A percentile compares a stretch with the other conserved stretches of the same genome.
Evolutionary conservation across 106 monocot species (phyloP).

Genomic region (Dendrobium huoshanense): DNA sequence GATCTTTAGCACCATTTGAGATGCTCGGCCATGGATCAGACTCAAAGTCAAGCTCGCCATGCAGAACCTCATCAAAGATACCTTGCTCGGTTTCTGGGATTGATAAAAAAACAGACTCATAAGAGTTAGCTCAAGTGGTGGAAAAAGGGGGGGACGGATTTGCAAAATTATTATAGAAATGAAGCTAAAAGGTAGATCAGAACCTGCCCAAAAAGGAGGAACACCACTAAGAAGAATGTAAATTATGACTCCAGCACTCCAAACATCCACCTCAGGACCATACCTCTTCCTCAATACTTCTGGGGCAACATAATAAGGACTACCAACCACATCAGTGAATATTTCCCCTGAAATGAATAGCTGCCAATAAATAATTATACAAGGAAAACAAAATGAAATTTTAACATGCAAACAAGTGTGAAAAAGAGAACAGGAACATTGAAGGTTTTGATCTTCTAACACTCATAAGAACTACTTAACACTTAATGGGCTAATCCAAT

Average conservation of each 20-base stretch:
- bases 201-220: conserved; percentile 29
- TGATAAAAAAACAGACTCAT: neutral
- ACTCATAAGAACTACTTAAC: neutral
- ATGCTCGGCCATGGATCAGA: conserved; percentile 28
- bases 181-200: neutral
- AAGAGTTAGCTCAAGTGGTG: neutral
- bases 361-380: conserved; percentile 3
- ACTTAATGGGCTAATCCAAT: no score
- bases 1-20: conserved; percentile 18
- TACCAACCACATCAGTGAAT: conserved; percentile 23
- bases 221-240: conserved; percentile 24
- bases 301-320: conserved; percentile 27
- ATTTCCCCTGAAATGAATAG: conserved; percentile 9
- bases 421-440: neutral
- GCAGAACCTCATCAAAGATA: conserved; percentile 21
- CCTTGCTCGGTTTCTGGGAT: conserved; percentile 14
- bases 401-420: neutral
- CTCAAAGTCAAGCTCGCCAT: conserved; percentile 18
- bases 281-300: conserved; percentile 21
- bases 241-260: conserved; percentile 26
- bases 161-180: neutral
- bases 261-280: conserved; percentile 23
- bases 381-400: neutral
- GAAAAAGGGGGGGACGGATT: neutral
- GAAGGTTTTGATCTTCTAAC: neutral